These are phyloP conservation scores for Solanum chiquidenum DNA, from an alignment of 257 asterid genomes.

Conservation along the genomic window DNA sequence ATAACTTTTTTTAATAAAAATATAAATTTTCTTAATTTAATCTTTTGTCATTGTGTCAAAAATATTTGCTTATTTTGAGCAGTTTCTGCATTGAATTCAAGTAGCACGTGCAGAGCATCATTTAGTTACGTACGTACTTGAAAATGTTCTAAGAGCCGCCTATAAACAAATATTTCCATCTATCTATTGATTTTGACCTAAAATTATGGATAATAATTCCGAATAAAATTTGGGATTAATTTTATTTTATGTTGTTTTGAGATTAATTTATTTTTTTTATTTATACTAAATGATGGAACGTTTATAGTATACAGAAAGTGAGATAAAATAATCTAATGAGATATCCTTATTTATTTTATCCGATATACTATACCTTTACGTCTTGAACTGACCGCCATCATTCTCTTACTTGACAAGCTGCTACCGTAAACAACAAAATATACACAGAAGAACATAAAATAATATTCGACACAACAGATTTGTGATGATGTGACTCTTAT, in stretches of 20 bases:
- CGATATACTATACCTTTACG: not conserved
- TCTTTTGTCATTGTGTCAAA: not conserved
- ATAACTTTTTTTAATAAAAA: too few relatives aligned
- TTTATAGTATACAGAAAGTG: accelerated
- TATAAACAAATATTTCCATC: not conserved
- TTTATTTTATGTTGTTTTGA: not conserved
- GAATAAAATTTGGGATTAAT: not conserved
- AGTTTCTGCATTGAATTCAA: not conserved
- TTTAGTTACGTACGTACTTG: not conserved
- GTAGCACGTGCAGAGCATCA: not conserved
- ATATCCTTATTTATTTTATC: not conserved
- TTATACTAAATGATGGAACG: accelerated
- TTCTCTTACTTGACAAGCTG: too few relatives aligned
- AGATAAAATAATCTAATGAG: not conserved
- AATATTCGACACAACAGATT: not conserved
- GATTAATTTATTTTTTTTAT: not conserved
- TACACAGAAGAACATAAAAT: not conserved
- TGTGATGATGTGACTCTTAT: not conserved
- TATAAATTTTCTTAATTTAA: not conserved
- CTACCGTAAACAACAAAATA: not conserved
- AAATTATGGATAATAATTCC: not conserved
- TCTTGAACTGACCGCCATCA: too few relatives aligned
- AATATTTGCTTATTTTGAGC: not conserved
- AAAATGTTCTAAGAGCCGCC: not conserved
- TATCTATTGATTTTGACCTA: not conserved